Evolutionary conservation across 345 rosid genomes (phyloP).

Genomic region (Zanthoxylum bungeanum): DNA sequence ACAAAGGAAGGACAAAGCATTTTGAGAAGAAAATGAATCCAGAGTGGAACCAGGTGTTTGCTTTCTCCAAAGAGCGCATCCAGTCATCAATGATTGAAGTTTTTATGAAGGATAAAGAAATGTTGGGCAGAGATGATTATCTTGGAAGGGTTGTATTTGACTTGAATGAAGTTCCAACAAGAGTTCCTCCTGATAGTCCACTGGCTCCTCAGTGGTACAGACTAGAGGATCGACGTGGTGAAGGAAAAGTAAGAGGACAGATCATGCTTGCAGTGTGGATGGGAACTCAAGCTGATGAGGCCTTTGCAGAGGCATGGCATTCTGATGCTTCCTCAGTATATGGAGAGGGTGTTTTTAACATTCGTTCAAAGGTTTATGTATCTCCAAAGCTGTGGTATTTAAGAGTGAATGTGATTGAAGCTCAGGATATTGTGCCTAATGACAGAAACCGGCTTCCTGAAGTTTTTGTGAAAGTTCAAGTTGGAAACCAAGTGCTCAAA

Average conservation of each 20-base stretch:
- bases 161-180: conserved; percentile 75
- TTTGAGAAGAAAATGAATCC: conserved; percentile 73
- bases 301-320: conserved; percentile 85
- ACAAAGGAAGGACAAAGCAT: conserved; percentile 79
- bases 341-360: conserved; percentile 62
- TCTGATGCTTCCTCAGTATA: conserved; percentile 63
- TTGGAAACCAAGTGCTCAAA: conserved; percentile 75
- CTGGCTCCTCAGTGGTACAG: conserved; percentile 92
- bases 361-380: conserved; percentile 74
- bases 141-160: conserved; percentile 72
- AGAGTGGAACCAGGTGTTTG: conserved; percentile 91
- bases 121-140: conserved; percentile 69
- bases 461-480: conserved; percentile 64
- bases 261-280: conserved; percentile 93
- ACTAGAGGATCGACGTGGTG: conserved; percentile 67
- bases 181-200: conserved; percentile 96
- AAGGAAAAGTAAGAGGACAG: conserved; percentile 72
- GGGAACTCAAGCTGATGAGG: conserved; percentile 96
- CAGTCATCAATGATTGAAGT: conserved; percentile 78
- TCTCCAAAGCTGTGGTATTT: conserved; percentile 91
- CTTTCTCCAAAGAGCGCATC: conserved; percentile 79
- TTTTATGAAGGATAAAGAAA: conserved; percentile 69
- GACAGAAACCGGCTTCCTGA: conserved; percentile 68
- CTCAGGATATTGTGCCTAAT: conserved; percentile 71
- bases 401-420: conserved; percentile 80